phyloP scores from a whole-genome alignment of 179 eudicot species.

The Beta corolliflora region DNA sequence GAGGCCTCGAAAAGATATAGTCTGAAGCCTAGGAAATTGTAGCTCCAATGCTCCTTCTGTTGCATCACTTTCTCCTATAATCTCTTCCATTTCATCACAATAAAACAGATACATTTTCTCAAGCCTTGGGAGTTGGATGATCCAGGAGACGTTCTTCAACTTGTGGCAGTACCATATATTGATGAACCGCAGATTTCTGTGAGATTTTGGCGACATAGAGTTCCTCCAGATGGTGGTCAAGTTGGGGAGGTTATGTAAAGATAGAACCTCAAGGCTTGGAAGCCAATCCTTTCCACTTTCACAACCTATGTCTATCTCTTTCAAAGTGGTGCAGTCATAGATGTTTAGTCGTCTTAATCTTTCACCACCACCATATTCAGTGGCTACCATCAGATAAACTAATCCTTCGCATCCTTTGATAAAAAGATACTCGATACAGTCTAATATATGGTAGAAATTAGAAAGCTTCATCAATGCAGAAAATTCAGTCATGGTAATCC shows the following conservation, averaged over 20 bases:
- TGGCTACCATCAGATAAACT: slow-evolving; percentile 19
- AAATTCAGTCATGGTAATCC: slow-evolving; percentile 29
- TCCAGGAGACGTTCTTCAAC: slow-evolving; percentile 34
- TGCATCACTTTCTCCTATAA: slow-evolving; percentile 23
- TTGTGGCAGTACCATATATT: slow-evolving; percentile 32
- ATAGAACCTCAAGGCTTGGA: slow-evolving; percentile 38
- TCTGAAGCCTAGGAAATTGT: slow-evolving; percentile 26
- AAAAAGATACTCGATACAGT: slow-evolving; percentile 26
- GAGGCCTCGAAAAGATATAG: slow-evolving; percentile 30
- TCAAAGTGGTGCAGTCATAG: slow-evolving; percentile 25
- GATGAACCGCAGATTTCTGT: slow-evolving; percentile 30
- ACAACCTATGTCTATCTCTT: slow-evolving; percentile 31
- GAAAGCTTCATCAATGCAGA: slow-evolving; percentile 26
- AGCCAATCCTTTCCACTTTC: slow-evolving; percentile 28
- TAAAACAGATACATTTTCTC: slow-evolving; percentile 30
- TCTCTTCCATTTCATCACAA: slow-evolving; percentile 29
- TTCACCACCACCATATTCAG: slow-evolving; percentile 30
- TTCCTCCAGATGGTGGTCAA: slow-evolving; percentile 27
- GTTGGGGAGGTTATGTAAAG: slow-evolving; percentile 29
- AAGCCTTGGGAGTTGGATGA: slow-evolving; percentile 25
- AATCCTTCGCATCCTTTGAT: slow-evolving; percentile 33
- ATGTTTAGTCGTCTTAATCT: slow-evolving; percentile 29
- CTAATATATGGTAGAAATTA: slow-evolving; percentile 21
- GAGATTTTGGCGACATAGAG: slow-evolving; percentile 23
- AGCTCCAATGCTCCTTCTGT: slow-evolving; percentile 14